A percentile compares a stretch with the other conserved stretches of the same genome.
Conservation (phyloP, 1,284 basidiomycete species). For the Ustanciosporium gigantosporum region DNA sequence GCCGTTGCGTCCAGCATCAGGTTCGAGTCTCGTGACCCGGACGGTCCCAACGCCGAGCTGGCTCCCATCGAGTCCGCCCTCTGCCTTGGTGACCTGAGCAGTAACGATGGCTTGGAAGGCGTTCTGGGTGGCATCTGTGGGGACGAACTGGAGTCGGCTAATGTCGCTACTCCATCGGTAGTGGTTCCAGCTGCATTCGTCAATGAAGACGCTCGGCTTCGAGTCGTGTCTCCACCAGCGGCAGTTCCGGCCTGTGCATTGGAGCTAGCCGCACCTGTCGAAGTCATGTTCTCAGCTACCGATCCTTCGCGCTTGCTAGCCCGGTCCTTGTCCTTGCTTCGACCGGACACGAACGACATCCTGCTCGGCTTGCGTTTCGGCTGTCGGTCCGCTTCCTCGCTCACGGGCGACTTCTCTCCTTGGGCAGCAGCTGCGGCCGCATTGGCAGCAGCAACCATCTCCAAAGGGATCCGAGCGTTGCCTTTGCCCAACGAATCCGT, state of each 20-base stretch:
- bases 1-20: slow-evolving; percentile 13
- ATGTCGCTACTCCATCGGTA: slow-evolving; percentile 7
- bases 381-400: slow-evolving; percentile 11
- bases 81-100: slow-evolving; percentile 19
- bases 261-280: neutral
- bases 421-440: slow-evolving; percentile 7
- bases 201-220: slow-evolving; percentile 17
- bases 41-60: slow-evolving; percentile 9
- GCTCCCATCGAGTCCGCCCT: slow-evolving; percentile 43
- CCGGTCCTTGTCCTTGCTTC: slow-evolving; percentile 31
- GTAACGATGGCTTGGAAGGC: slow-evolving; percentile 20
- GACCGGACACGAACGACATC: slow-evolving; percentile 42
- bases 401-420: slow-evolving; percentile 6
- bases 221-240: slow-evolving; percentile 6
- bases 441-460: slow-evolving; percentile 17
- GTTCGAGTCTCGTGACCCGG: slow-evolving; percentile 25
- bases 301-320: slow-evolving; percentile 9
- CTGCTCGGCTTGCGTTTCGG: slow-evolving; percentile 46
- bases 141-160: slow-evolving; percentile 3
- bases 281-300: slow-evolving; percentile 16
- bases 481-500: slow-evolving; percentile 40
- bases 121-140: slow-evolving; percentile 21
- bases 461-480: slow-evolving; percentile 44
- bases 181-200: slow-evolving; percentile 7
- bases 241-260: no score